phyloP scores from a whole-genome alignment of 108 stramenopile genomes.

The Skeletonema marinoi region DNA sequence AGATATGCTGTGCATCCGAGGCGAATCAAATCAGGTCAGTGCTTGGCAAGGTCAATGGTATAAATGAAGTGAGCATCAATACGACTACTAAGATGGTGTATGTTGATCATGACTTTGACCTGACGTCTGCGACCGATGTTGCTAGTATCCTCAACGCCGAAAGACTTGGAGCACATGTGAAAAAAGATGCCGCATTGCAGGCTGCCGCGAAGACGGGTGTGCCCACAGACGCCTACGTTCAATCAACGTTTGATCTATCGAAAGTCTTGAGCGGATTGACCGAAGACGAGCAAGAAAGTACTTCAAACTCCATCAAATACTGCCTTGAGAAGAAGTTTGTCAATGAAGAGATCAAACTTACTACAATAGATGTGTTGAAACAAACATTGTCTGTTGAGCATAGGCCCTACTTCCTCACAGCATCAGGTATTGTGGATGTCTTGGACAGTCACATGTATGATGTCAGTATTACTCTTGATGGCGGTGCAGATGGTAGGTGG shows the following conservation, averaged over 20 bases:
- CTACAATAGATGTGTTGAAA: slow-evolving; percentile 19
- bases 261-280: slow-evolving; percentile 33
- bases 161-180: slow-evolving; percentile 49
- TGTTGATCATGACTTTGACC: slow-evolving; percentile 57
- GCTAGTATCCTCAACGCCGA: slow-evolving; percentile 44
- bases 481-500: slow-evolving; percentile 39
- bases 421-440: slow-evolving; percentile 21
- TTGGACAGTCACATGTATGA: slow-evolving; percentile 25
- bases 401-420: slow-evolving; percentile 36
- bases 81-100: slow-evolving; percentile 57
- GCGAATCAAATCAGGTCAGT: slow-evolving; percentile 45
- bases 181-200: slow-evolving; percentile 41
- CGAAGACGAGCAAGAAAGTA: slow-evolving; percentile 24
- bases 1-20: slow-evolving; percentile 68
- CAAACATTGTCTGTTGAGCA: slow-evolving; percentile 51
- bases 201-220: slow-evolving; percentile 23
- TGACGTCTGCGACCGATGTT: slow-evolving; percentile 49
- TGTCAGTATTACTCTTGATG: slow-evolving; percentile 17
- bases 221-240: slow-evolving; percentile 16
- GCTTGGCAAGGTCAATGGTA: slow-evolving; percentile 42
- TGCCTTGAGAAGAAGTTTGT: slow-evolving; percentile 3
- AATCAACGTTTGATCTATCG: slow-evolving; percentile 34
- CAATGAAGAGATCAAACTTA: slow-evolving; percentile 12
- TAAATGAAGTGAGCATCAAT: slow-evolving; percentile 50
- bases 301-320: slow-evolving; percentile 25